A percentile compares a stretch with the other conserved stretches of the same genome.
phyloP scores from a whole-genome alignment of 495 filamentous ascomycete genomes.

The Trichoderma erinaceum region DNA sequence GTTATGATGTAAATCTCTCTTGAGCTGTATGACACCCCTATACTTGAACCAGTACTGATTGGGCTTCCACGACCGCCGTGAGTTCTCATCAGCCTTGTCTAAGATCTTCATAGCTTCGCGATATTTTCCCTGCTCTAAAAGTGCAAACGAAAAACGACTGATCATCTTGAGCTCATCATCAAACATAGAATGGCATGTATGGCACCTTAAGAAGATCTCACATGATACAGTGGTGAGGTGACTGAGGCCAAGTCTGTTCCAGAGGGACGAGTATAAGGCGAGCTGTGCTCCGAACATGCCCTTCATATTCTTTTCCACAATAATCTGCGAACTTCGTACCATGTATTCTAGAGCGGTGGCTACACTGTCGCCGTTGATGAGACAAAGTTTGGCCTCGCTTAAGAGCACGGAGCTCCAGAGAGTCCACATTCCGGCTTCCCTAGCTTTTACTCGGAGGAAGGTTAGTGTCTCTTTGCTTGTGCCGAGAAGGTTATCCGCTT shows the following conservation, averaged over 20 bases:
- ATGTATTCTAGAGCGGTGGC: conserved; percentile 71
- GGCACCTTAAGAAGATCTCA: conserved; percentile 72
- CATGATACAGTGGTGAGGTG: conserved; percentile 62
- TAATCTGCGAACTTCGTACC: conserved; percentile 72
- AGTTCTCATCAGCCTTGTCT: conserved; percentile 58
- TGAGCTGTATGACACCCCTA: conserved; percentile 64
- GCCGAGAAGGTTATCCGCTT: conserved; percentile 65
- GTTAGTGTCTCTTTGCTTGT: conserved; percentile 74
- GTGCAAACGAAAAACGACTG: conserved; percentile 40
- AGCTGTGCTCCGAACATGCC: conserved; percentile 68
- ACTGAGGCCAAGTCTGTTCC: conserved; percentile 65
- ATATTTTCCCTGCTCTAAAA: conserved; percentile 56
- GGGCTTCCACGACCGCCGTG: conserved; percentile 66
- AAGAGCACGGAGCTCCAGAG: conserved; percentile 78
- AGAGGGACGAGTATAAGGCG: conserved; percentile 63
- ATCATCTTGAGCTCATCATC: conserved; percentile 69
- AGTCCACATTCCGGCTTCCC: conserved; percentile 81
- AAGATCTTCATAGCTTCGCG: conserved; percentile 62
- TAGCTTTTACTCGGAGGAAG: conserved; percentile 83
- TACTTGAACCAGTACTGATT: conserved; percentile 76
- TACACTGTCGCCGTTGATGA: conserved; percentile 73
- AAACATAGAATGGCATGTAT: conserved; percentile 55
- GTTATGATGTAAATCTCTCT: conserved; percentile 62
- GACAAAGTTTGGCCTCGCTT: conserved; percentile 75
- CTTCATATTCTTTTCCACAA: conserved; percentile 66